Evolutionary conservation across 805 yeast genomes (phyloP).

Genomic region (Kuraishia cidri): DNA sequence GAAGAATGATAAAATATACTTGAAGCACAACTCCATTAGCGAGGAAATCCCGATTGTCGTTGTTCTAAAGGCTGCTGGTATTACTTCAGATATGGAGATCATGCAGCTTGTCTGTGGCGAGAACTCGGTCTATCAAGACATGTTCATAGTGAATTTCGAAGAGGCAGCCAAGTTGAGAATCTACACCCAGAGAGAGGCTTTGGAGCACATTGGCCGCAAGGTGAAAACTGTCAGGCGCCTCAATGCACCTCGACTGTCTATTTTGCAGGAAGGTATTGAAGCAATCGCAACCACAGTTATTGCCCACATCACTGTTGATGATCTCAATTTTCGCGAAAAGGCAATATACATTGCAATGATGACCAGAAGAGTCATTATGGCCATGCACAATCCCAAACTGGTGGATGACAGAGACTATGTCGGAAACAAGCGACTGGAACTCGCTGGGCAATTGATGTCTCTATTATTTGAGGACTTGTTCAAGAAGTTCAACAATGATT

Average conservation of each 20-base stretch:
- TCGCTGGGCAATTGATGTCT: constrained; percentile 97
- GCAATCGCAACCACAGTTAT: constrained; percentile 93
- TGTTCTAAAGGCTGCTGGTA: constrained; percentile 90
- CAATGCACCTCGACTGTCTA: constrained; percentile 70
- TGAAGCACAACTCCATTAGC: constrained; percentile 90
- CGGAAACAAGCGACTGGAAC: constrained; percentile 92
- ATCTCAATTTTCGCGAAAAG: constrained; percentile 85
- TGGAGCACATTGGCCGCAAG: constrained; percentile 81
- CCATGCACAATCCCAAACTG: constrained; percentile 88
- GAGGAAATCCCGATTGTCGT: constrained; percentile 95
- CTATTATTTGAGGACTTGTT: constrained; percentile 92
- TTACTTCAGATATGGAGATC: constrained; percentile 85
- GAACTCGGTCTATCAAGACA: constrained; percentile 81
- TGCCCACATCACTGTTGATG: constrained; percentile 83
- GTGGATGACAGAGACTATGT: constrained; percentile 99
- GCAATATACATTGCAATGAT: constrained; percentile 91
- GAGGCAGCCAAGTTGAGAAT: constrained; percentile 83
- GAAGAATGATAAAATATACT: constrained; percentile 78
- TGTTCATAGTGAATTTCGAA: constrained; percentile 88
- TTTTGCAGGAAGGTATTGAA: constrained; percentile 91
- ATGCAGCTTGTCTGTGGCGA: constrained; percentile 92
- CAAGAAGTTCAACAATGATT: constrained; percentile 91
- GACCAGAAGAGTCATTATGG: constrained; percentile 95
- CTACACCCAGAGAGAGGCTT: constrained; percentile 88
- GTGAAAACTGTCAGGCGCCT: constrained; percentile 90